Percentiles rank a stretch among this genome's conserved stretches.
Evolutionary conservation across 2,329 filamentous ascomycete species (phyloP).

Genomic region (Cordyceps militaris): DNA sequence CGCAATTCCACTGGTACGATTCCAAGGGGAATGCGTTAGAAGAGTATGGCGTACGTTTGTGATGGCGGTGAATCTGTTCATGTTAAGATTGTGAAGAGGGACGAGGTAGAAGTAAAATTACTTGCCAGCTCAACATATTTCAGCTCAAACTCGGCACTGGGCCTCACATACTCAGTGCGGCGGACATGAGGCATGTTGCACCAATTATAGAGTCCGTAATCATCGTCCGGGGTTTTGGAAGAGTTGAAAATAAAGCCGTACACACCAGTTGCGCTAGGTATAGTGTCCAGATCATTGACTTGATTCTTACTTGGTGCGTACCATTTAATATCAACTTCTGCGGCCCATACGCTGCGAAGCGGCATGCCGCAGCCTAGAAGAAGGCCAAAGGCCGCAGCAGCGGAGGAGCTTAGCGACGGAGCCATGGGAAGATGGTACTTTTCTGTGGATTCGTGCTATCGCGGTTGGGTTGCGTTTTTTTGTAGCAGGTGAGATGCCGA

Average conservation of each 20-base stretch:
- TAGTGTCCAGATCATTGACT: conserved; percentile 55
- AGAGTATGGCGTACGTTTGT: conserved; percentile 77
- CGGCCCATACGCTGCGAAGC: conserved; percentile 11
- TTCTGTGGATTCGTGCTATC: not conserved
- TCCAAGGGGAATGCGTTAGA: conserved; percentile 71
- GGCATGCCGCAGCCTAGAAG: conserved; percentile 1
- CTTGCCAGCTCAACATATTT: conserved; percentile 69
- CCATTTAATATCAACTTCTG: conserved; percentile 43
- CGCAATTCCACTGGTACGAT: conserved; percentile 64
- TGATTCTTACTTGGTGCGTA: conserved; percentile 46
- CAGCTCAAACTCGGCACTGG: conserved; percentile 51
- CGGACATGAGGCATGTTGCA: conserved; percentile 88
- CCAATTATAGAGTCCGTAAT: conserved; percentile 66
- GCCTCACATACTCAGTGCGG: conserved; percentile 52
- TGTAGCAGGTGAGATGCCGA: not conserved
- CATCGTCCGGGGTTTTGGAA: conserved; percentile 47
- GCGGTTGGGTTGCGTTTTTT: not conserved
- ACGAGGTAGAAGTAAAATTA: conserved; percentile 13
- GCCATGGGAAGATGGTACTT: not conserved
- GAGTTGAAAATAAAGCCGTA: conserved; percentile 71
- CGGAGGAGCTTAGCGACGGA: not conserved
- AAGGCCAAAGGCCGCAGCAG: conserved; percentile 8
- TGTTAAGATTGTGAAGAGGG: not conserved
- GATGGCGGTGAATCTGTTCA: conserved; percentile 66
- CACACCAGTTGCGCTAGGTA: conserved; percentile 52